These are phyloP conservation scores for Cryphonectria japonica DNA, from an alignment of 2,329 filamentous ascomycete genomes.

Conservation along the genomic window DNA sequence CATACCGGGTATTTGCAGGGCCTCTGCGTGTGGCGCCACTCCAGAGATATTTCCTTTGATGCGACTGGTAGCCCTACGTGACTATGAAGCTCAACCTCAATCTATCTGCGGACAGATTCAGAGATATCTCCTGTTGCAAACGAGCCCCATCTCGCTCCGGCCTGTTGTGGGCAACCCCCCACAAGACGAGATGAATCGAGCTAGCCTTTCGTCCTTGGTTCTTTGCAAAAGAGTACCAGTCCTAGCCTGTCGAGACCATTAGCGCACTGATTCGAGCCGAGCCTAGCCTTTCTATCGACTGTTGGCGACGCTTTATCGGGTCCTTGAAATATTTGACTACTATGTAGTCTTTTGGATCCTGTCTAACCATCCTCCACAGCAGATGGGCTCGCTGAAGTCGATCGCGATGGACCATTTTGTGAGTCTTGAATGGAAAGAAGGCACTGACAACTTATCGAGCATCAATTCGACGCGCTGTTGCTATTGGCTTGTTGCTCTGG, in stretches of 20 bases:
- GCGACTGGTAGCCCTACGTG: slow-evolving; percentile 1
- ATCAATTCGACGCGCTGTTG: not conserved
- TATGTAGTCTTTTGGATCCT: slow-evolving; percentile 9
- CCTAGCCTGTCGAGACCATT: slow-evolving; percentile 12
- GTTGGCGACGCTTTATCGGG: slow-evolving; percentile 17
- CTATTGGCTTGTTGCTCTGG: not conserved
- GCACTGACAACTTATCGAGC: not conserved
- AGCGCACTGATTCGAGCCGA: slow-evolving; percentile 16
- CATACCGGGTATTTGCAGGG: not conserved
- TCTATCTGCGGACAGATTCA: not conserved
- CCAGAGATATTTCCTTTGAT: not conserved
- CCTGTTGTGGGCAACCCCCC: slow-evolving; percentile 7
- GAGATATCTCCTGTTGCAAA: not conserved
- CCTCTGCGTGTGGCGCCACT: not conserved
- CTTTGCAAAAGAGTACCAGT: not conserved
- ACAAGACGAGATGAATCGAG: slow-evolving; percentile 5
- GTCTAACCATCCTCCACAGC: not conserved
- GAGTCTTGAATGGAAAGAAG: not conserved
- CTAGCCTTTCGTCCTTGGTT: not conserved
- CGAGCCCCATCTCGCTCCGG: not conserved
- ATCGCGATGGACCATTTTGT: not conserved
- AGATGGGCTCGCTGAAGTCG: not conserved
- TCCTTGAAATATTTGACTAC: slow-evolving; percentile 21
- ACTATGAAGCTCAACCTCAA: not conserved
- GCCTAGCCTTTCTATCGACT: not conserved